Evolutionary conservation across 345 rosid genomes (phyloP).

Genomic region (Excoecaria agallocha): DNA sequence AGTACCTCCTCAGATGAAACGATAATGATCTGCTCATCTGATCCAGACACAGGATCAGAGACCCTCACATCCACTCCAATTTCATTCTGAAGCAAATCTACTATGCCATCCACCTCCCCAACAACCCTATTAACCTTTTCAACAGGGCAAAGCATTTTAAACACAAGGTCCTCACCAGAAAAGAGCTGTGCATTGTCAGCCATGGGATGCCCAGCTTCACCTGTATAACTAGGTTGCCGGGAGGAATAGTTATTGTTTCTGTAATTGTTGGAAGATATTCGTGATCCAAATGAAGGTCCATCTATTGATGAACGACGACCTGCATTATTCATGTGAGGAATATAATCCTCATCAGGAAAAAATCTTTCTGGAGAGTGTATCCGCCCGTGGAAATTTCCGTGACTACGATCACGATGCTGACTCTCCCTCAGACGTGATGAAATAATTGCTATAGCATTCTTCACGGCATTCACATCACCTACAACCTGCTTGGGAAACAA

Average conservation of each 20-base stretch:
- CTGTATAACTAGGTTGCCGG: conserved; percentile 49
- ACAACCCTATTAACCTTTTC: conserved; percentile 65
- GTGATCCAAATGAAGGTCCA: conserved; percentile 50
- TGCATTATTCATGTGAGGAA: conserved; percentile 49
- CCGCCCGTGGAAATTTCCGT: conserved; percentile 60
- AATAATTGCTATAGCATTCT: conserved; percentile 69
- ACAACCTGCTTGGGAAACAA: conserved; percentile 55
- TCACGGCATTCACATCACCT: conserved; percentile 77
- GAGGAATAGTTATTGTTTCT: conserved; percentile 54
- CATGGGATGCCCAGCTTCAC: conserved; percentile 47
- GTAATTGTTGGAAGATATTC: conserved; percentile 44
- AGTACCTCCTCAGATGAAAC: conserved; percentile 93
- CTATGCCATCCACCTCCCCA: conserved; percentile 74
- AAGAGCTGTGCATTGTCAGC: conserved; percentile 56
- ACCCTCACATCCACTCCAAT: conserved; percentile 89
- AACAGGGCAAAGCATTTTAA: conserved; percentile 85
- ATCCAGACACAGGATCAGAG: conserved; percentile 72
- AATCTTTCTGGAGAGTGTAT: conserved; percentile 67
- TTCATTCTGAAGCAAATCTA: conserved; percentile 81
- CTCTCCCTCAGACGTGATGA: conserved; percentile 92
- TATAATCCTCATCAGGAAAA: conserved; percentile 74
- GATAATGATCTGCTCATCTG: conserved; percentile 81
- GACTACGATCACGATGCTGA: conserved; percentile 89
- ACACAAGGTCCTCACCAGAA: conserved; percentile 78
- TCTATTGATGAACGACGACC: conserved; percentile 57